Evolutionary conservation across 257 asterid genomes (phyloP).

Genomic region (Coffea canephora): DNA sequence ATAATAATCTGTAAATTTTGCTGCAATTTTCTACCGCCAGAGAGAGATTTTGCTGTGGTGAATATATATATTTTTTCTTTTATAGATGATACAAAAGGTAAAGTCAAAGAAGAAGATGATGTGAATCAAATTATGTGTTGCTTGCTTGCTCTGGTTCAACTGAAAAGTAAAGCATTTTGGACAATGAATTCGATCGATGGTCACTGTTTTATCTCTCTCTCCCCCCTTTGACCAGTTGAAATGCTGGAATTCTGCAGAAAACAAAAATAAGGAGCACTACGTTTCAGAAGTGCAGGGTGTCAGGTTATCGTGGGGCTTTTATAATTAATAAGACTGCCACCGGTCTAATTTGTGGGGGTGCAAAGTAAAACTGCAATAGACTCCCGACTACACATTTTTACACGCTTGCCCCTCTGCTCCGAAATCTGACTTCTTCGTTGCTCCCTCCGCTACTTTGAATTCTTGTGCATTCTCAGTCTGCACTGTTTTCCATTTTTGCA

Average conservation of each 20-base stretch:
- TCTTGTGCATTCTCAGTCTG: not conserved
- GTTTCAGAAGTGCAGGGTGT: slow-evolving; percentile 7
- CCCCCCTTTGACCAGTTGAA: not conserved
- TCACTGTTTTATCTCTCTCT: not conserved
- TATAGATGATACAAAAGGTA: not conserved
- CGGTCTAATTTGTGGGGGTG: slow-evolving; percentile 18
- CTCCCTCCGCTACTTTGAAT: not conserved
- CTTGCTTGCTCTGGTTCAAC: not conserved
- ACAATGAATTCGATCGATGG: not conserved
- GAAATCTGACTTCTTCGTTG: not conserved
- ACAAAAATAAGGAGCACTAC: not conserved
- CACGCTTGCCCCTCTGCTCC: slow-evolving; percentile 8
- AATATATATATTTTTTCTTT: not conserved
- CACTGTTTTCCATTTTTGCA: not conserved
- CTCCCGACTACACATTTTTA: not conserved
- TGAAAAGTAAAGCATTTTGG: slow-evolving; percentile 10
- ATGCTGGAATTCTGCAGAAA: not conserved
- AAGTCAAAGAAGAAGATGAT: slow-evolving; percentile 9
- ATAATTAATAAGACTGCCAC: slow-evolving; percentile 2
- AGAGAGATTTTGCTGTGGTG: not conserved
- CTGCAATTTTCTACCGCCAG: not conserved
- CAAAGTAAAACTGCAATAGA: slow-evolving; percentile 9
- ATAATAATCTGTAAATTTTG: not conserved
- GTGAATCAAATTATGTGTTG: not conserved
- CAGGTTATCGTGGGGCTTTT: slow-evolving; percentile 11